A percentile compares a stretch with the other conserved stretches of the same genome.
Conservation (phyloP, 306 rosid genomes). For the Trifolium fragiferum region DNA sequence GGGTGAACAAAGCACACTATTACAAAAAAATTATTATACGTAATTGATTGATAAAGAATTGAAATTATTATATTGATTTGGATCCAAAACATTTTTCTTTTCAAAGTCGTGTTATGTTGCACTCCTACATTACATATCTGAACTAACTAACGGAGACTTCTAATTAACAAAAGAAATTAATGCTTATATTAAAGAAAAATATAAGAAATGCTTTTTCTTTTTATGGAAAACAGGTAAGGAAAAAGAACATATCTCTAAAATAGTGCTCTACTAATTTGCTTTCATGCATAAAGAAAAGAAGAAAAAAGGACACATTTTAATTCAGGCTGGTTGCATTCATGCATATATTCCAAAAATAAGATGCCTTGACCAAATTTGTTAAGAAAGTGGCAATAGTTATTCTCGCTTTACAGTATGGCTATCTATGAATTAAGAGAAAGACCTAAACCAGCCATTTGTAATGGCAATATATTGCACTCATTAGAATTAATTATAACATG, state of each 20-base stretch:
- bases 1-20: not conserved
- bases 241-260: not conserved
- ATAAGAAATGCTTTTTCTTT: not conserved
- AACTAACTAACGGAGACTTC: not conserved
- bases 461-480: not conserved
- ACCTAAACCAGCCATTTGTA: constrained; percentile 7
- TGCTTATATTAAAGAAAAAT: too few species aligned
- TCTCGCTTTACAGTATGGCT: constrained; percentile 38
- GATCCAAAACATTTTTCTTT: not conserved
- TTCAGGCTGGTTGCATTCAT: not conserved
- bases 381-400: constrained; percentile 2
- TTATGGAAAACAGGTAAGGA: not conserved
- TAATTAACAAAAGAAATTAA: not conserved
- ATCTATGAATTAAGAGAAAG: constrained; percentile 15
- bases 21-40: not conserved
- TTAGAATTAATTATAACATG: not conserved
- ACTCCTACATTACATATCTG: not conserved
- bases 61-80: not conserved
- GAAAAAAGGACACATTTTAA: not conserved
- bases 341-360: constrained; percentile 9
- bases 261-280: constrained; percentile 2
- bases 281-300: not conserved
- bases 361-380: constrained; percentile 16
- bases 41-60: too few species aligned
- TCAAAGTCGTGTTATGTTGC: not conserved